A percentile compares a stretch with the other conserved stretches of the same genome.
These are phyloP conservation scores for Apiospora saccharicola DNA, from an alignment of 2,329 filamentous ascomycete genomes.

Conservation along the genomic window DNA sequence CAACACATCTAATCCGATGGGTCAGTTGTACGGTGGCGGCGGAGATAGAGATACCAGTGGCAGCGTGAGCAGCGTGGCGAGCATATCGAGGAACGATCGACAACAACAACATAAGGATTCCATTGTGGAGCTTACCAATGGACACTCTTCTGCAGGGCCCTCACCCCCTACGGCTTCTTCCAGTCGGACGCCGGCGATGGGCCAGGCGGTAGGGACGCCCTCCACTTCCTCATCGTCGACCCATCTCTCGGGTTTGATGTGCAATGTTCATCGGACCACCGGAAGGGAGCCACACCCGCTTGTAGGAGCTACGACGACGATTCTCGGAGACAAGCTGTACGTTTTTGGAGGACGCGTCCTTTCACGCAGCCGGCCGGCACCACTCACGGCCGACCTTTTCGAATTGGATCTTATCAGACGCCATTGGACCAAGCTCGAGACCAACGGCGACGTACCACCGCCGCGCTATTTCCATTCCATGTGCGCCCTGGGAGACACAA, in stretches of 20 bases:
- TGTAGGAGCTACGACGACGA: slow-evolving; percentile 93
- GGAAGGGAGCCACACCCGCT: slow-evolving; percentile 89
- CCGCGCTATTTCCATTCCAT: slow-evolving; percentile 98
- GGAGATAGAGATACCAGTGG: slow-evolving; percentile 49
- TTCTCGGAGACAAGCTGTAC: slow-evolving; percentile 94
- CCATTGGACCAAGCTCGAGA: slow-evolving; percentile 92
- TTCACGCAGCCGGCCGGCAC: slow-evolving; percentile 79
- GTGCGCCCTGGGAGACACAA: slow-evolving; percentile 91
- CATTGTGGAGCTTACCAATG: slow-evolving; percentile 59
- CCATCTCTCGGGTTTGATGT: slow-evolving; percentile 72
- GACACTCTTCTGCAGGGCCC: slow-evolving; percentile 62
- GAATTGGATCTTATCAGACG: slow-evolving; percentile 89
- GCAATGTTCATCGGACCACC: slow-evolving; percentile 82
- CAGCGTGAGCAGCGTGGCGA: slow-evolving; percentile 53
- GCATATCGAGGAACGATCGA: slow-evolving; percentile 51
- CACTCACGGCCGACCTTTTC: slow-evolving; percentile 89
- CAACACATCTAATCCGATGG: slow-evolving; percentile 36
- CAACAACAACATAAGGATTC: slow-evolving; percentile 52
- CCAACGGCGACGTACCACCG: slow-evolving; percentile 83
- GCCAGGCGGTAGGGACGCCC: slow-evolving; percentile 51
- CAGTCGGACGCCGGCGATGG: slow-evolving; percentile 45
- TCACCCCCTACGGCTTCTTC: slow-evolving; percentile 60
- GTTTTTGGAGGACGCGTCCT: slow-evolving; percentile 93
- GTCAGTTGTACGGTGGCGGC: slow-evolving; percentile 49
- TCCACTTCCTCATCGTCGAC: slow-evolving; percentile 58